Conservation (phyloP, 495 filamentous ascomycete genomes). For the Delitschia confertaspora region DNA sequence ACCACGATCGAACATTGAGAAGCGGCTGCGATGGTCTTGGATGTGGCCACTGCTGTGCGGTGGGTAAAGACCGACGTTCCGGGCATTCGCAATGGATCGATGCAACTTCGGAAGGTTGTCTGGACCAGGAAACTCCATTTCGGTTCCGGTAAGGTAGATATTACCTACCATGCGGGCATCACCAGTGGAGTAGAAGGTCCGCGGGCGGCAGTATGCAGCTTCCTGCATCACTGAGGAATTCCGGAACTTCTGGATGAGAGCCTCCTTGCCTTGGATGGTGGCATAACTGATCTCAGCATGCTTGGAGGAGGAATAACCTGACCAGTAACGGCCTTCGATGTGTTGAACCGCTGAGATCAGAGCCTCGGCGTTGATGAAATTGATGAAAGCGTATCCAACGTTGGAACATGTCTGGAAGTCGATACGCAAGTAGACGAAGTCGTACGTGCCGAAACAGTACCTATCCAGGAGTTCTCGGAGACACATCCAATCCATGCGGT, state of each 20-base stretch:
- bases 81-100: constrained; percentile 20
- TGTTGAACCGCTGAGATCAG: constrained; percentile 21
- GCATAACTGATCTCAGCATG: constrained; percentile 88
- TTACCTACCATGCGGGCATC: not conserved
- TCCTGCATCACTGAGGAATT: constrained; percentile 95
- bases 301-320: constrained; percentile 48
- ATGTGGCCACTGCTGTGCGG: not conserved
- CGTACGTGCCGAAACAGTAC: constrained; percentile 69
- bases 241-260: constrained; percentile 84
- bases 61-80: constrained; percentile 18
- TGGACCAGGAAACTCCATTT: constrained; percentile 13
- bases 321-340: constrained; percentile 49
- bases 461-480: constrained; percentile 61
- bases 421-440: constrained; percentile 94
- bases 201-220: constrained; percentile 63
- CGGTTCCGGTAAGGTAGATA: constrained; percentile 5
- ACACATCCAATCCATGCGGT: constrained; percentile 67
- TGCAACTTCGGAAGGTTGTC: constrained; percentile 23
- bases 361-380: constrained; percentile 68
- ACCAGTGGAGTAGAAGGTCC: constrained; percentile 6
- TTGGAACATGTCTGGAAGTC: constrained; percentile 45
- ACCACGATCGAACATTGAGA: constrained; percentile 15
- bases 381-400: constrained; percentile 97
- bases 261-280: constrained; percentile 86
- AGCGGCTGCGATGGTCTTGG: constrained; percentile 6